Base-by-base conservation (phyloP, 2,329 filamentous ascomycete species). In the Balansia obtecta region DNA sequence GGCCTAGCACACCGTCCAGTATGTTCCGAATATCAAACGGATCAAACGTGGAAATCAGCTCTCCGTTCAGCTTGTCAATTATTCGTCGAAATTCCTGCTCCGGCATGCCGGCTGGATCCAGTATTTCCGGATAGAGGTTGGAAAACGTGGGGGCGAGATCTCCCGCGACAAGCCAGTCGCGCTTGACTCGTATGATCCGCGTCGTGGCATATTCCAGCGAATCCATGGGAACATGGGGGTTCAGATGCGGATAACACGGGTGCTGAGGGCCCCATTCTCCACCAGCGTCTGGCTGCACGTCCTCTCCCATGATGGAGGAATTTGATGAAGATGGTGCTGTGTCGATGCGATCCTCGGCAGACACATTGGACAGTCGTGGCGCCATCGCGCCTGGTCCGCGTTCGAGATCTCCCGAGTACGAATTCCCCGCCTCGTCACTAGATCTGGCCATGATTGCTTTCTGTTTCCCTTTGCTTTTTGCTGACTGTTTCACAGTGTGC, bases 71-170 rank as follows among this genome's bases (percentile, higher is more conserved):
- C 60, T 83, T 86, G 52, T 89, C 82, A 50, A 98, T 80, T 32
- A 97, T 71, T 11, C 75, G 75, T 3, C 93, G 81, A 62, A 98
- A 98, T 59, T 95, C 88, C 52, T 84, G 83, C 65, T 98, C 93
- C 1, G 80, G 77, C 42, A 98, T 70, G 33, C 90, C 80, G 0
- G 80, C 80, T 0, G 89, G 88, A 57, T 96, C 90, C 8, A 98
- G 73, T 52, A 98, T 95, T 63, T 98, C 93, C 0, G 93, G 93
- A 61, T 98, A 98, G 2, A 96, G 74, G 60, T 97, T 96, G 15
- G 88, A 93, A 63, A 94, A 97, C 0, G 90, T 88, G 0, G 93
- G 93, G 1, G 90, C 91, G 30, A 95, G 71, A 65, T 98, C 93
- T 37, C 91, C 93, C 53, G 83, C 79, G 32, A 90, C 68, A 68